Evolutionary conservation across 164 flowering plant genomes (phyloP), one percentile per base, ranked within the genome.

Genomic region (Saururus chinensis): DNA sequence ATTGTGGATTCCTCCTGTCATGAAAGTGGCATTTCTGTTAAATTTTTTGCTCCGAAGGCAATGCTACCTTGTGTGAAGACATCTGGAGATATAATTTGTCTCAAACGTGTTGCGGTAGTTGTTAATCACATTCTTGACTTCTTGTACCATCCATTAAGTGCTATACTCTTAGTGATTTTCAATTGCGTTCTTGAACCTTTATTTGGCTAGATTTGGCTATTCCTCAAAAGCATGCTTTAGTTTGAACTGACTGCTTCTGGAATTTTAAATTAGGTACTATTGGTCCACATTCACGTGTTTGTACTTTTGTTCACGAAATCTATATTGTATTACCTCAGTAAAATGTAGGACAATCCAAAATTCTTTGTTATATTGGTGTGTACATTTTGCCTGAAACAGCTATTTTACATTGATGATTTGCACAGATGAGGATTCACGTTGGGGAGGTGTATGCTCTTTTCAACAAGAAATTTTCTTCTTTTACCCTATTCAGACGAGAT

Each of bases 401-500:
- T 45, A 45, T 12, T 12, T 8, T 45, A 45, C 6, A 30, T 2
- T 30, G 4, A 30, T 30, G 37, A 2, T 56, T 53, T 66, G 19
- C 74, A 68, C 84, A 89, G 96, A 79, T 89, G 75, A 77, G 81
- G 73, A 19, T 67, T 56, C 76, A 78, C 66, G 57, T 59, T 19
- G 24, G 53, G 1, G 83, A 75, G 35, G 75, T 76, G 3, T 70
- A 74, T 79, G 89, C 81, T 63, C 49, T 66, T 62, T 86, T 70
- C 80, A 71, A 80, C 77, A 86, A 90, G 68, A 80, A 68, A 61
- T 73, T 61, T 42, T 87, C 97, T 62, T 71, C 90, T 40, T 90
- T 86, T 77, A 87, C 83, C 30, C 57, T 86, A 24, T 86, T 74
- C 68, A 78, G 78, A 51, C 86, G 92, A 56, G 75, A 76, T 59